A percentile compares a stretch with the other conserved stretches of the same genome.
These are phyloP conservation scores for Tothia fuscella DNA, from an alignment of 2,329 filamentous ascomycete species.

Conservation along the genomic window DNA sequence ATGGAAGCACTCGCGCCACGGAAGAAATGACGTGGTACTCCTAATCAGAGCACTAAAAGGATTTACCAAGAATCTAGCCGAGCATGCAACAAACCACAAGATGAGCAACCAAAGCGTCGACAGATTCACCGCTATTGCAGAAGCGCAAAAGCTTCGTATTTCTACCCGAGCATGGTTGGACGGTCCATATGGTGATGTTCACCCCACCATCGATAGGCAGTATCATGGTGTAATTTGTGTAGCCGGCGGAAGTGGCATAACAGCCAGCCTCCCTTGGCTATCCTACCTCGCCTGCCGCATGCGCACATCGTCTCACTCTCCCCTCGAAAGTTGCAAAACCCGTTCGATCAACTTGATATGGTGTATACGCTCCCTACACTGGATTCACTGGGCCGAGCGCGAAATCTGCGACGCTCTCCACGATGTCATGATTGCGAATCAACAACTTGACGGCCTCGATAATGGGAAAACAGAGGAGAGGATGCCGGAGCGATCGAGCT, in stretches of 20 bases:
- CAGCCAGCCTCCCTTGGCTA: slow-evolving; percentile 11
- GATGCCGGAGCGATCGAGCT: too few relatives aligned
- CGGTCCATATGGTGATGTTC: background rate
- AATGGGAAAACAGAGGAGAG: too few relatives aligned
- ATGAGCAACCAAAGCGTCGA: background rate
- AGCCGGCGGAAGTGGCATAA: background rate
- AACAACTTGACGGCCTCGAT: too few relatives aligned
- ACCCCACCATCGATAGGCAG: background rate
- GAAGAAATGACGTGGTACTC: slow-evolving; percentile 7
- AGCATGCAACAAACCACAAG: background rate
- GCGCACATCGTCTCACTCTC: too few relatives aligned
- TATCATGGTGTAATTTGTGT: background rate
- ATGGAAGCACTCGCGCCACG: background rate
- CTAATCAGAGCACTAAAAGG: slow-evolving; percentile 7
- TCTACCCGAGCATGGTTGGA: slow-evolving; percentile 5
- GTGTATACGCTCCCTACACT: slow-evolving; percentile 8
- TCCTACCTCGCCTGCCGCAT: slow-evolving; percentile 10
- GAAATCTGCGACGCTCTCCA: slow-evolving; percentile 2
- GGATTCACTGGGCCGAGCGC: slow-evolving; percentile 6
- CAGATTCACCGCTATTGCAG: slow-evolving; percentile 4
- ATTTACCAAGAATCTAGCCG: slow-evolving; percentile 8
- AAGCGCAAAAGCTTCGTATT: background rate
- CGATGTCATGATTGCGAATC: background rate
- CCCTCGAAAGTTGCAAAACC: too few relatives aligned
- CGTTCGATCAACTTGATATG: slow-evolving; percentile 3